Evolutionary conservation across 2,329 filamentous ascomycete genomes (phyloP).

Genomic region (Spiromastix sp.): DNA sequence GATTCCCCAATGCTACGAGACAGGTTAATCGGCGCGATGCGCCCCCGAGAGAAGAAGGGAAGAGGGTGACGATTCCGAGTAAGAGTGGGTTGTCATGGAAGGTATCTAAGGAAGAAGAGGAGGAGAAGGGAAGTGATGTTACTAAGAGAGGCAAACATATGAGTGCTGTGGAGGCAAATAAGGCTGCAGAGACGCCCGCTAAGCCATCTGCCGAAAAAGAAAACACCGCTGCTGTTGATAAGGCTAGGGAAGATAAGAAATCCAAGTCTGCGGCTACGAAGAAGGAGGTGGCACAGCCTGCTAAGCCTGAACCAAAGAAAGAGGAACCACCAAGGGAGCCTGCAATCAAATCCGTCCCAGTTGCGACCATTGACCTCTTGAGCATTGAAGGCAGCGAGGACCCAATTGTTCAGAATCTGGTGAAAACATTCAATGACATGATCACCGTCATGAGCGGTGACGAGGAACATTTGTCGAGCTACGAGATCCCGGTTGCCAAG

Average conservation of each 20-base stretch:
- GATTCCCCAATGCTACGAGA: slow-evolving; percentile 53
- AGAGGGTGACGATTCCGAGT: slow-evolving; percentile 71
- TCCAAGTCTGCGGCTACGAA: slow-evolving; percentile 20
- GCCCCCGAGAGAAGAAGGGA: slow-evolving; percentile 42
- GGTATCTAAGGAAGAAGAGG: slow-evolving; percentile 56
- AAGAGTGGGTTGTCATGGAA: slow-evolving; percentile 79
- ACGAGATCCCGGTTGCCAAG: slow-evolving; percentile 67
- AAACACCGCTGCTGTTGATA: slow-evolving; percentile 4
- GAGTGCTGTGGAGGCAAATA: slow-evolving; percentile 26
- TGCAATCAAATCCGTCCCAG: slow-evolving; percentile 37
- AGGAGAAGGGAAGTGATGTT: slow-evolving; percentile 49
- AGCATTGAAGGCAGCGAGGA: slow-evolving; percentile 67
- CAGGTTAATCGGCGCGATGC: slow-evolving; percentile 34
- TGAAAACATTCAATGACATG: slow-evolving; percentile 91
- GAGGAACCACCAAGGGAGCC: slow-evolving; percentile 26
- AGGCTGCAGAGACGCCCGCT: slow-evolving; percentile 7
- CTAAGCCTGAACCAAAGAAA: slow-evolving; percentile 18
- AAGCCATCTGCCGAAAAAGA: slow-evolving; percentile 19
- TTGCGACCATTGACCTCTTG: slow-evolving; percentile 65
- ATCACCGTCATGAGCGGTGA: slow-evolving; percentile 90
- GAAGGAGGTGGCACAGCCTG: slow-evolving; percentile 24
- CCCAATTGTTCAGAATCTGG: slow-evolving; percentile 81
- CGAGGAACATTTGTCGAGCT: slow-evolving; percentile 63
- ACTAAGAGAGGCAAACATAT: slow-evolving; percentile 41
- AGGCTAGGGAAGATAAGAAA: slow-evolving; percentile 20